Percentiles rank a stretch among this genome's conserved stretches.
Conservation (phyloP, 805 yeast species). For the Lipomyces orientalis region DNA sequence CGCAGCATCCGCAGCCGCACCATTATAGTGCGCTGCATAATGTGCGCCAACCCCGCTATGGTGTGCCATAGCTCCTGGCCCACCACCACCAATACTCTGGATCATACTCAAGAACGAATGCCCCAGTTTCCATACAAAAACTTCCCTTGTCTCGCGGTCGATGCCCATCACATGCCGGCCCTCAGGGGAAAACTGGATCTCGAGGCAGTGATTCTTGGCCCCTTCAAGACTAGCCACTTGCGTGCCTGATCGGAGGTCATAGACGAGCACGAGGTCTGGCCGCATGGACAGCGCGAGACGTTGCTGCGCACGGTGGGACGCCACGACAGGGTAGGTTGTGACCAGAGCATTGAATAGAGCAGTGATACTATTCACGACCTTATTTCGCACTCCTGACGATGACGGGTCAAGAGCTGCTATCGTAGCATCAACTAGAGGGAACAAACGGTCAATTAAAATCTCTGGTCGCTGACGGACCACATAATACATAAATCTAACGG, state of each 20-base stretch:
- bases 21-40: slow-evolving; percentile 19
- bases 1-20: slow-evolving; percentile 23
- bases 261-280: slow-evolving; percentile 37
- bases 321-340: slow-evolving; percentile 30
- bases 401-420: slow-evolving; percentile 34
- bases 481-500: slow-evolving; percentile 26
- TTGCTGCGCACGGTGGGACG: slow-evolving; percentile 39
- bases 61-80: slow-evolving; percentile 4
- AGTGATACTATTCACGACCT: slow-evolving; percentile 32
- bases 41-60: slow-evolving; percentile 4
- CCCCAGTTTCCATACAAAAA: slow-evolving; percentile 38
- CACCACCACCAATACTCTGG: slow-evolving; percentile 36
- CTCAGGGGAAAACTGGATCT: slow-evolving; percentile 37
- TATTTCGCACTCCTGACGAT: slow-evolving; percentile 27
- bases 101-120: slow-evolving; percentile 37
- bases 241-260: slow-evolving; percentile 39
- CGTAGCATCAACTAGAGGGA: slow-evolving; percentile 35
- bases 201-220: slow-evolving; percentile 21
- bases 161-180: slow-evolving; percentile 38
- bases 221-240: slow-evolving; percentile 38
- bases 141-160: slow-evolving; percentile 27
- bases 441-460: slow-evolving; percentile 30
- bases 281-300: slow-evolving; percentile 36
- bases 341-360: slow-evolving; percentile 31
- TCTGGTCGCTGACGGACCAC: slow-evolving; percentile 23